Conservation (phyloP, 192 early-diverging fungal species). For the Irineochytrium annulatum region DNA sequence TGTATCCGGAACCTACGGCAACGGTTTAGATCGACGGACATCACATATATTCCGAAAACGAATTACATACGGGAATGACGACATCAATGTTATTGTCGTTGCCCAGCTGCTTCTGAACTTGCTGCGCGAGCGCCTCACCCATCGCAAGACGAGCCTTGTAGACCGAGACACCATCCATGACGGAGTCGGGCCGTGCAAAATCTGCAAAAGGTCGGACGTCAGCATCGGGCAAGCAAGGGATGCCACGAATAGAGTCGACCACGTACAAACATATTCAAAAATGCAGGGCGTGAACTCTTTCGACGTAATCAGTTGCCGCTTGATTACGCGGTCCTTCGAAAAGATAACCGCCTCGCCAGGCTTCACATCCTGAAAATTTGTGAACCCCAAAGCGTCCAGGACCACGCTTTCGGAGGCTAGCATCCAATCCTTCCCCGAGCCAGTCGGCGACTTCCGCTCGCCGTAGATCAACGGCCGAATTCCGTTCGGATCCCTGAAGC, state of each 20-base stretch:
- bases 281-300: slow-evolving; percentile 85
- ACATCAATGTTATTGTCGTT: slow-evolving; percentile 87
- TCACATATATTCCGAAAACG: slow-evolving; percentile 1
- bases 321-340: slow-evolving; percentile 68
- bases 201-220: slow-evolving; percentile 40
- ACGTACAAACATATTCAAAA: slow-evolving; percentile 87
- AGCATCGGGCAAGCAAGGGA: not conserved
- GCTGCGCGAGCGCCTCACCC: slow-evolving; percentile 91
- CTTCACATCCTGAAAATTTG: slow-evolving; percentile 81
- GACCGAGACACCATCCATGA: slow-evolving; percentile 97
- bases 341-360: slow-evolving; percentile 96
- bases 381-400: slow-evolving; percentile 86
- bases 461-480: slow-evolving; percentile 96
- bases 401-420: slow-evolving; percentile 96
- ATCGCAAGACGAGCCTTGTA: slow-evolving; percentile 96
- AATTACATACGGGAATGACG: slow-evolving; percentile 82
- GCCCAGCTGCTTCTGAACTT: slow-evolving; percentile 72
- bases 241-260: not conserved
- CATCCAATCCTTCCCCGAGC: slow-evolving; percentile 90
- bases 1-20: slow-evolving; percentile 82
- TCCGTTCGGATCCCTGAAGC: slow-evolving; percentile 86
- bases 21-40: not conserved
- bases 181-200: slow-evolving; percentile 97
- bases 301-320: slow-evolving; percentile 47
- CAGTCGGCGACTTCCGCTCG: slow-evolving; percentile 56